Evolutionary conservation across 352 stramenopile genomes (phyloP).

Genomic region (Pythium sp.): DNA sequence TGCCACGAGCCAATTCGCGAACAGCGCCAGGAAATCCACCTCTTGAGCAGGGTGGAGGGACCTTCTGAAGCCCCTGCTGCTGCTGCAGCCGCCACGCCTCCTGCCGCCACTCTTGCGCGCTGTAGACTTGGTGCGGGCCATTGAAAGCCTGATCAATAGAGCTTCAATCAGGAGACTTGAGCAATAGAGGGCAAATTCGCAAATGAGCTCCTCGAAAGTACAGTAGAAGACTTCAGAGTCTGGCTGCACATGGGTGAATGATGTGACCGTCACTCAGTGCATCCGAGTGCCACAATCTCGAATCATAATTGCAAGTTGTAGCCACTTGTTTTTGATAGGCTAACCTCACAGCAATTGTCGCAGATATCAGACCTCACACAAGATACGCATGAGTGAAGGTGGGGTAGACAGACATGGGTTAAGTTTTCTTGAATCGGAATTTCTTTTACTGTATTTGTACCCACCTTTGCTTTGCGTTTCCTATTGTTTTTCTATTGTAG

Average conservation of each 20-base stretch:
- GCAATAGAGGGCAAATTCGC: neutral
- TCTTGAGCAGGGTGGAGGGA: neutral
- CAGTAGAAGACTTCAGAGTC: neutral
- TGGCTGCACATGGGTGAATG: neutral
- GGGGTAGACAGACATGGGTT: neutral
- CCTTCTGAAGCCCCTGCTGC: neutral
- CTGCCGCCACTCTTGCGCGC: neutral
- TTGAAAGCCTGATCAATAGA: neutral
- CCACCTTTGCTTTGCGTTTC: neutral
- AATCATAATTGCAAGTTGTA: neutral
- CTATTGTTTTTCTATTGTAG: neutral
- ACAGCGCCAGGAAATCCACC: neutral
- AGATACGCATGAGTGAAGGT: neutral
- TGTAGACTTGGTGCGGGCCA: constrained; percentile 7
- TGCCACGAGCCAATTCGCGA: neutral
- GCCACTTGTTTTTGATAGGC: neutral
- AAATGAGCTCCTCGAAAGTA: neutral
- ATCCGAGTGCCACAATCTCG: neutral
- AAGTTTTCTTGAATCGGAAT: neutral
- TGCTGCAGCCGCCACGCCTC: neutral
- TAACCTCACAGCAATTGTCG: neutral
- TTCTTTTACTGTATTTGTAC: neutral
- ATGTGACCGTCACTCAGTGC: constrained; percentile 1
- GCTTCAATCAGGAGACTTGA: neutral
- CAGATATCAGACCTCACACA: too few relatives aligned